A percentile compares a stretch with the other conserved stretches of the same genome.
Conservation (phyloP, 176 grass and related monocot species). For the Oryza longistaminata region DNA sequence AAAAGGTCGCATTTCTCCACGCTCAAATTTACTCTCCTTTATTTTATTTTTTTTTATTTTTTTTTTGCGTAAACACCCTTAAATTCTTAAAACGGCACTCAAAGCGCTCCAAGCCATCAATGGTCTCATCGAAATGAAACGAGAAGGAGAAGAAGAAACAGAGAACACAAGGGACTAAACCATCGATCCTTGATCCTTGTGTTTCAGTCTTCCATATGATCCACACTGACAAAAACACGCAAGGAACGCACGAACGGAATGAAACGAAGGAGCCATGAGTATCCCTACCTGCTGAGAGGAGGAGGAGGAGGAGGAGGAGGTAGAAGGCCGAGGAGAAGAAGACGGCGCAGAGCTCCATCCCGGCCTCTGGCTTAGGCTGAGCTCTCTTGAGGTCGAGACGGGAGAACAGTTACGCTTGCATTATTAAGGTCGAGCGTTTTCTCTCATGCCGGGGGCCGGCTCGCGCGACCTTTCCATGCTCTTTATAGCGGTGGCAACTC, state of each 20-base stretch:
- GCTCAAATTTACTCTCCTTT: background rate
- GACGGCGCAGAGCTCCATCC: constrained; percentile 21
- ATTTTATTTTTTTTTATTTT: background rate
- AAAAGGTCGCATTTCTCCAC: background rate
- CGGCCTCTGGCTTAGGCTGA: background rate
- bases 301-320: constrained; percentile 45
- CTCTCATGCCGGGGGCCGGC: background rate
- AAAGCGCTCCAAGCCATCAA: background rate
- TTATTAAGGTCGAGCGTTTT: constrained; percentile 24
- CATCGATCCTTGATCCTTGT: background rate
- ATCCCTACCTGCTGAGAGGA: constrained; percentile 49
- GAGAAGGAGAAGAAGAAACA: background rate
- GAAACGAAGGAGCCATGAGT: background rate
- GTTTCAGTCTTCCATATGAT: background rate
- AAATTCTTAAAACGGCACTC: background rate
- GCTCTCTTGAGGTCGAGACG: too few relatives aligned
- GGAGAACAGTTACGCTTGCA: background rate
- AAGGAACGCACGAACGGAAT: background rate
- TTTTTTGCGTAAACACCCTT: background rate
- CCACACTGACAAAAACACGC: background rate
- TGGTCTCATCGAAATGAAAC: background rate
- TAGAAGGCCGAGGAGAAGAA: background rate
- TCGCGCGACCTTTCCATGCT: background rate
- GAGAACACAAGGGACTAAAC: background rate
- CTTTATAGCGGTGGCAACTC: constrained; percentile 21